Evolutionary conservation across 139 green algal genomes (phyloP).

Genomic region (Chlorella sp.): DNA sequence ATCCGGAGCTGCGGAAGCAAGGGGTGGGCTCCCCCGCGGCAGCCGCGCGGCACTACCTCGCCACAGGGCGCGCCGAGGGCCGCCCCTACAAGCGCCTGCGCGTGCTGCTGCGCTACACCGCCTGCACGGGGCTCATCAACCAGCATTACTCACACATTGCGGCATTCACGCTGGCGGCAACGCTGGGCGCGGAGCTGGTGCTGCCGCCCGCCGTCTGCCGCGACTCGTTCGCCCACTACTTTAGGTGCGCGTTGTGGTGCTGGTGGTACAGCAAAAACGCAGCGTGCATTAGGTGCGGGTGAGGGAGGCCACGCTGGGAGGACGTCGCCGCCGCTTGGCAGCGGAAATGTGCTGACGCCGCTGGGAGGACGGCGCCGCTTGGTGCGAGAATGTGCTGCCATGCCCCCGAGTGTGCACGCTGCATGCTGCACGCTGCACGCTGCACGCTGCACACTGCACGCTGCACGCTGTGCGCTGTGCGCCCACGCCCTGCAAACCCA

Average conservation of each 20-base stretch:
- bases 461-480: neutral
- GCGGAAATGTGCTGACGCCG: too few relatives aligned
- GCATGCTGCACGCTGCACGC: neutral
- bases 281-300: too few relatives aligned
- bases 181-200: conserved; percentile 63
- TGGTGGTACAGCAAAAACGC: too few relatives aligned
- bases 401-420: too few relatives aligned
- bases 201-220: conserved; percentile 68
- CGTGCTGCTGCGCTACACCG: conserved; percentile 73
- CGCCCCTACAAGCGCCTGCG: conserved; percentile 51
- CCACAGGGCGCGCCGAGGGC: conserved; percentile 50
- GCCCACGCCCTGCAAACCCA: too few relatives aligned
- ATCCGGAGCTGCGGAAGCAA: conserved; percentile 53
- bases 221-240: conserved; percentile 71
- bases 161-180: conserved; percentile 60
- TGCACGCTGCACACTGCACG: neutral
- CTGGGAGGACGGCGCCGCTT: too few relatives aligned
- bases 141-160: conserved; percentile 79
- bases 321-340: too few relatives aligned
- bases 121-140: conserved; percentile 78
- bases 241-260: conserved; percentile 42
- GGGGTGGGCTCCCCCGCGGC: conserved; percentile 42
- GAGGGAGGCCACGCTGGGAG: too few relatives aligned
- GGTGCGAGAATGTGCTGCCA: too few relatives aligned
- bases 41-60: conserved; percentile 58